A percentile compares a stretch with the other conserved stretches of the same genome.
Evolutionary conservation across 2,329 filamentous ascomycete genomes (phyloP).

Genomic region (Verticillium zaregamsianum): DNA sequence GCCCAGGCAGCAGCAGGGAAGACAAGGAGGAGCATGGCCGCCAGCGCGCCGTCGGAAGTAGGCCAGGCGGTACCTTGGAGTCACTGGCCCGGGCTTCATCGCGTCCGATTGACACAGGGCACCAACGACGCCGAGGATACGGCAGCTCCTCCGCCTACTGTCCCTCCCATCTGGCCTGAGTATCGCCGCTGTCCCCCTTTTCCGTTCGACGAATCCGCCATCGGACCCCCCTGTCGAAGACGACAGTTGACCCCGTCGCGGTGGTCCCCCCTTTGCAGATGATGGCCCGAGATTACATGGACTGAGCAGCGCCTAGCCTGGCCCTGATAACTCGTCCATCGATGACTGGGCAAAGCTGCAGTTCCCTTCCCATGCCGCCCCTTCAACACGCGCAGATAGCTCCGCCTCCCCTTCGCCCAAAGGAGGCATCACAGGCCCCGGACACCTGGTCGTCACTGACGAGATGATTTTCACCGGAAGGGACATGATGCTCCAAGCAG

Average conservation of each 20-base stretch:
- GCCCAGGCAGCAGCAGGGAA: neutral
- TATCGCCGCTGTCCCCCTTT: neutral
- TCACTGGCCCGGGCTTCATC: neutral
- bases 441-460: slow-evolving; percentile 11
- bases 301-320: slow-evolving; percentile 11
- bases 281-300: slow-evolving; percentile 28
- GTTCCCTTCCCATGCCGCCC: slow-evolving; percentile 4
- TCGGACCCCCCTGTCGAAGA: neutral
- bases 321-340: slow-evolving; percentile 29
- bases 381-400: slow-evolving; percentile 7
- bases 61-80: neutral
- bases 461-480: slow-evolving; percentile 8
- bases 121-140: neutral
- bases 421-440: slow-evolving; percentile 5
- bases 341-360: slow-evolving; percentile 27
- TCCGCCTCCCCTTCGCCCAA: slow-evolving; percentile 11
- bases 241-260: slow-evolving; percentile 7
- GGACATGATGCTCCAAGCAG: neutral
- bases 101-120: neutral
- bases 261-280: slow-evolving; percentile 23
- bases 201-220: neutral
- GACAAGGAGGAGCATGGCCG: neutral
- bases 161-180: neutral
- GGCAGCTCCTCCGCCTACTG: neutral
- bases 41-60: neutral